Base-by-base conservation (phyloP, 441 rosid species). In the Omphalea diandra region DNA sequence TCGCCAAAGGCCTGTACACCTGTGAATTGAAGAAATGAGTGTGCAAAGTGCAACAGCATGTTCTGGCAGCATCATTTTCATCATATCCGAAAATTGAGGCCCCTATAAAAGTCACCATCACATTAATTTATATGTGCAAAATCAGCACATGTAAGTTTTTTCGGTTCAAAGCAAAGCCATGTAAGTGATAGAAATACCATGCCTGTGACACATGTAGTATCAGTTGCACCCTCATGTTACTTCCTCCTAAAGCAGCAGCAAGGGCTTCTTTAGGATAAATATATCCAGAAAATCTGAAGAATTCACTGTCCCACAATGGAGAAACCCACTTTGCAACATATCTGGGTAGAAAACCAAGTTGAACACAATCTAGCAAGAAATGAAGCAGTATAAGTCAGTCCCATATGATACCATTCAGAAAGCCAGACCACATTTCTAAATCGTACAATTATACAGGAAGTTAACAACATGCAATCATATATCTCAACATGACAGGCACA, bases 261-360 rank as follows among this genome's bases (percentile, higher is more conserved):
- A 91, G 95, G 80, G 84, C 94, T 75, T 91, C 95, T 65, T 90
- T 86, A 27, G 87, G 82, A 83, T 71, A 83, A 66, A 91, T 68
- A 73, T 80, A 87, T 64, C 97, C 98, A 65, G 79, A 86, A 81
- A 91, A 94, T 67, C 67, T 83, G 57, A 91, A 84, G 80, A 87
- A 83, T 58, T 94, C 90, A 62, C 72, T 69, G 65, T 91, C 97
- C 97, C 97, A 91, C 85, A 91, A 77, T 4, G 97, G 98, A 70
- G 98, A 91, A 75, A 90, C 88, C 98, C 97, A 91, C 77, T 87
- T 91, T 63, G 91, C 97, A 55, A 88, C 80, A 78, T 75, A 67
- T 79, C 89, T 83, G 31, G 97, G 97, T 57, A 94, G 82, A 84
- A 94, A 94, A 70, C 98, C 98, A 76, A 91, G 82, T 68, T 89